Percentiles rank a stretch among this genome's conserved stretches.
Evolutionary conservation across 208 protist species (phyloP).

Genomic region (Trypanosoma scelopori): DNA sequence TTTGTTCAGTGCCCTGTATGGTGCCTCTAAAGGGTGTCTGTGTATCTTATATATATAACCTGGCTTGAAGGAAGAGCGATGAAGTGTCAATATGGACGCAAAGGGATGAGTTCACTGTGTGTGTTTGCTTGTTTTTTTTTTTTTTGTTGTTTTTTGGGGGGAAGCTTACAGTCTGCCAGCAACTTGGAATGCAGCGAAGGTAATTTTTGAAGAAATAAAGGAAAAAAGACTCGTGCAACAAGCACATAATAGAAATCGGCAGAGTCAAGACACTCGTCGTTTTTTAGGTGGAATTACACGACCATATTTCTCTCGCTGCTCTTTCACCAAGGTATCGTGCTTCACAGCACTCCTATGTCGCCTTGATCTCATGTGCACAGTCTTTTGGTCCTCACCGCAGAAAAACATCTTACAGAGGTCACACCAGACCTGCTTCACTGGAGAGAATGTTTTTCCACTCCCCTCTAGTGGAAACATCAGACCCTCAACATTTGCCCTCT

Average conservation of each 20-base stretch:
- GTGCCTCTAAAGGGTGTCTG: background rate
- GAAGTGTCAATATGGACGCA: constrained; percentile 3
- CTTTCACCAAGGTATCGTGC: constrained; percentile 40
- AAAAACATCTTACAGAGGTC: constrained; percentile 52
- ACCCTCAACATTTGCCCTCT: background rate
- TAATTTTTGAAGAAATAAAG: too few species aligned
- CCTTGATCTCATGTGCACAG: constrained; percentile 58
- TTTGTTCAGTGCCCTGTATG: background rate
- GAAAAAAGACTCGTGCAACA: constrained; percentile 1
- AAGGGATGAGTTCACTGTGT: constrained; percentile 2
- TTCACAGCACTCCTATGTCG: constrained; percentile 59
- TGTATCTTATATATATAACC: background rate
- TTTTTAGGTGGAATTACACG: constrained; percentile 56
- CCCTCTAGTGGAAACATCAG: constrained; percentile 28
- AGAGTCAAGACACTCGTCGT: constrained; percentile 9
- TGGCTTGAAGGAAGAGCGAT: constrained; percentile 4
- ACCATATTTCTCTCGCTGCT: constrained; percentile 62
- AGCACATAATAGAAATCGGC: constrained; percentile 7
- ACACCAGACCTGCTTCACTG: constrained; percentile 59
- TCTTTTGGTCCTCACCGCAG: constrained; percentile 52
- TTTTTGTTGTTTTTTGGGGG: background rate
- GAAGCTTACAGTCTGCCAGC: too few species aligned
- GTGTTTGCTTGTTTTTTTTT: background rate
- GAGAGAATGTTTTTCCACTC: background rate
- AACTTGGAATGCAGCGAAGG: too few species aligned